Base-by-base conservation (phyloP, 1,139 yeast genomes). In the Scheffersomyces illinoinensis region DNA sequence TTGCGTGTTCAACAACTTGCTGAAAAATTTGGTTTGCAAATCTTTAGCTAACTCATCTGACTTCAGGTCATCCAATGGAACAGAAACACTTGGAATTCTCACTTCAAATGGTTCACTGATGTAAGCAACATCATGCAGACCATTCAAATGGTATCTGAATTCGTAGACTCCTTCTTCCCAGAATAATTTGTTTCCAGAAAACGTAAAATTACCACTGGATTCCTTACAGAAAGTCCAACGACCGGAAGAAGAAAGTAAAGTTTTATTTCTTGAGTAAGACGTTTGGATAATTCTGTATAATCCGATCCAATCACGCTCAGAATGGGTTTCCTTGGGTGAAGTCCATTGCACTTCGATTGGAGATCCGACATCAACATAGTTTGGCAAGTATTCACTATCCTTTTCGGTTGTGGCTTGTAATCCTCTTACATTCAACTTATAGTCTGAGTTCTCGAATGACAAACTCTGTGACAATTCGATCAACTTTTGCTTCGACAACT, bases 81-180 rank as follows among this genome's bases (percentile, higher is more conserved):
- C 78, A 4, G 72, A 68, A n/a, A 85, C 64, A 23, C 70, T 65
- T 14, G 83, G 80, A 50, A 80, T 71, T 54, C 75, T 79, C 53
- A 91, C 79, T 70, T 88, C 90, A 73, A 91, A 89, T n/a, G 95
- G 93, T 60, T 81, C 82, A 0, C 95, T 86, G 54, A 87, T 81
- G 59, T 83, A 82, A 48, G 88, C 78, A 39, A 91, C 96, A 61
- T 86, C 89, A 70, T 91, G 97, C 61, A 87, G 85, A 33, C 86
- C 87, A 56, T 83, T 84, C 56, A 84, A 79, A 69, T 91, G 96
- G 67, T 89, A 90, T 71, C 97, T 81, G 67, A 91, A 83, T 72
- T 91, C 96, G 72, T 87, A 91, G 51, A 86, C 79, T 0, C 97
- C 97, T 57, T 83, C 85, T 65, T 88, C 89, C 87, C 90, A 89